Evolutionary conservation across 1,284 basidiomycete genomes (phyloP).

Genomic region (Sanghuangporus sanghuang): DNA sequence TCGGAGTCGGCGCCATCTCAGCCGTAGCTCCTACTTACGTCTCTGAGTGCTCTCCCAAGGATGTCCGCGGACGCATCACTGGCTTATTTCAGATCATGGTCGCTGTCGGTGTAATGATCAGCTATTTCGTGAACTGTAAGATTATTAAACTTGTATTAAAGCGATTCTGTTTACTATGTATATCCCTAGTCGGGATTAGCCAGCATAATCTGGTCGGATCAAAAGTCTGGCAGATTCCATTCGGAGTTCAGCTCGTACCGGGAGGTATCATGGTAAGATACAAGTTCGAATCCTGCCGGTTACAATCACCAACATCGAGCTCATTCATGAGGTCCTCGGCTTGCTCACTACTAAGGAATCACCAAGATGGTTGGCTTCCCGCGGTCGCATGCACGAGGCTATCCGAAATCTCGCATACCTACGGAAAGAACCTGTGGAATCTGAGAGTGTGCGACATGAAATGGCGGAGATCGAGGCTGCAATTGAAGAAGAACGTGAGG

Average conservation of each 20-base stretch:
- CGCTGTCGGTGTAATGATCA: conserved; percentile 69
- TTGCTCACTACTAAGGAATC: conserved; percentile 62
- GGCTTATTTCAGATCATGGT: conserved; percentile 83
- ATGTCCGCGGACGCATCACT: conserved; percentile 66
- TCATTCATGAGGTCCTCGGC: conserved; percentile 33
- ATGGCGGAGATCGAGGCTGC: conserved; percentile 61
- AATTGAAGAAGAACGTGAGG: conserved; percentile 56
- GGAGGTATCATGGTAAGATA: conserved; percentile 62
- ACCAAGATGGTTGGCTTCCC: conserved; percentile 31
- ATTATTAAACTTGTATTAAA: conserved; percentile 12
- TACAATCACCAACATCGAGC: too few relatives aligned
- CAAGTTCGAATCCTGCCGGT: too few relatives aligned
- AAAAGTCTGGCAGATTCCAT: conserved; percentile 67
- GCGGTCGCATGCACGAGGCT: conserved; percentile 32
- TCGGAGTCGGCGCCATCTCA: conserved; percentile 66
- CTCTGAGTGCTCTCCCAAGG: conserved; percentile 74
- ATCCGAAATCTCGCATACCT: conserved; percentile 44
- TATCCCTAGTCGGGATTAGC: conserved; percentile 49
- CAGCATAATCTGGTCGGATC: conserved; percentile 44
- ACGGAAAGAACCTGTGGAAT: conserved; percentile 44
- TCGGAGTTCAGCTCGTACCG: conserved; percentile 73
- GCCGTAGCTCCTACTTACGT: conserved; percentile 73
- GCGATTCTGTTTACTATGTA: neutral
- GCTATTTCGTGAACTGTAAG: conserved; percentile 73
- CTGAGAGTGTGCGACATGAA: conserved; percentile 48